phyloP scores from a whole-genome alignment of 148 eudicot genomes.

The Selenicereus undatus region DNA sequence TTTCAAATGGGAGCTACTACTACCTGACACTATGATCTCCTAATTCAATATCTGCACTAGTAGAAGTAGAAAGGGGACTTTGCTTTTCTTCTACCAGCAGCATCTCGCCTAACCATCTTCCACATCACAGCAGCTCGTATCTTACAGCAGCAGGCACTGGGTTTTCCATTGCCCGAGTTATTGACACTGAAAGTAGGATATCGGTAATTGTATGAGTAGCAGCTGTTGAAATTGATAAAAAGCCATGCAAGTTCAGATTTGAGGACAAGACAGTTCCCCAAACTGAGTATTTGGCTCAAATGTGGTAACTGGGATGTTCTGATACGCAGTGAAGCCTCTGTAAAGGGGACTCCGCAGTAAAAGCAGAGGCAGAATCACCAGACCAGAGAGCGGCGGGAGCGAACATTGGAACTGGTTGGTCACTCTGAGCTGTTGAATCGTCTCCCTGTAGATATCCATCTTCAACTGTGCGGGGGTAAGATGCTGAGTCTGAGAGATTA shows the following conservation, averaged over 20 bases:
- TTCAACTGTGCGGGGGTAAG: slow-evolving; percentile 30
- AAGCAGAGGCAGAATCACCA: slow-evolving; percentile 17
- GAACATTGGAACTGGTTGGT: slow-evolving; percentile 28
- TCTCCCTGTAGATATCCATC: slow-evolving; percentile 36
- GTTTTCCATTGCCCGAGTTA: slow-evolving; percentile 32
- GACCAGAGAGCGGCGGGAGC: slow-evolving; percentile 22
- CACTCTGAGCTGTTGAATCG: slow-evolving; percentile 29
- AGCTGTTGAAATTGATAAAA: slow-evolving; percentile 24
- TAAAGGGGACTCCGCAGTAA: slow-evolving; percentile 14
- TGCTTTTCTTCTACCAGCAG: slow-evolving; percentile 44
- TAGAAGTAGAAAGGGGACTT: slow-evolving; percentile 17
- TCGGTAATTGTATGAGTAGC: slow-evolving; percentile 21
- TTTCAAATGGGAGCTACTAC: slow-evolving; percentile 1
- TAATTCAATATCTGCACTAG: slow-evolving; percentile 9
- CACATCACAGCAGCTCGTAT: slow-evolving; percentile 66
- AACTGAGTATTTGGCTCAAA: slow-evolving; percentile 21
- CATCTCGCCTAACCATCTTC: slow-evolving; percentile 49
- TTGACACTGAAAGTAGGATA: slow-evolving; percentile 20
- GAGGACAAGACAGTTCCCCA: slow-evolving; percentile 29
- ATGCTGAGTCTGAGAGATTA: slow-evolving; percentile 32
- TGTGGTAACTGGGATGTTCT: slow-evolving; percentile 18
- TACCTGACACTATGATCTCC: neutral
- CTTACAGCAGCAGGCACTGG: slow-evolving; percentile 59
- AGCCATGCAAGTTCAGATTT: slow-evolving; percentile 18
- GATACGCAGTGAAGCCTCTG: slow-evolving; percentile 28